Percentiles rank a stretch among this genome's conserved stretches.
phyloP scores from a whole-genome alignment of 805 yeast genomes.

The Cyberlindnera mycetangii region DNA sequence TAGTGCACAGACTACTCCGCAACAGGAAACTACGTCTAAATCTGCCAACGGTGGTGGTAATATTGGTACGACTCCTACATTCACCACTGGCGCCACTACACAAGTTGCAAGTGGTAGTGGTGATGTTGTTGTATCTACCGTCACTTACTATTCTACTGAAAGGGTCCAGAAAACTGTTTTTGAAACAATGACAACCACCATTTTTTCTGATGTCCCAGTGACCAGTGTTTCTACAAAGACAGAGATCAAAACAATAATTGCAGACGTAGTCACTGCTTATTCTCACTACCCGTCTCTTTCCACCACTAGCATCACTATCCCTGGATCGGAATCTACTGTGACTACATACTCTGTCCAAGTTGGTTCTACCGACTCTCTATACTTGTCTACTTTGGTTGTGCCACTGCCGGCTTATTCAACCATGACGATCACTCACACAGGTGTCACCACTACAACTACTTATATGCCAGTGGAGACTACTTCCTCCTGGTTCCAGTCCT shows the following conservation, averaged over 20 bases:
- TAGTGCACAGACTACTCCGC: not conserved
- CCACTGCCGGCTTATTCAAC: conserved; percentile 15
- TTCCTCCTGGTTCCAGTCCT: conserved; percentile 9
- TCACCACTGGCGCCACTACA: conserved; percentile 18
- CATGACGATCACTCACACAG: conserved; percentile 5
- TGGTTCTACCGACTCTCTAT: conserved; percentile 5
- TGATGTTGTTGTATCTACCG: conserved; percentile 15
- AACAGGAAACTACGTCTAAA: not conserved
- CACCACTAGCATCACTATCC: conserved; percentile 11
- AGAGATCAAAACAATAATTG: conserved; percentile 1
- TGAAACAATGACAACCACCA: conserved; percentile 7
- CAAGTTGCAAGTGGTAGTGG: conserved; percentile 9
- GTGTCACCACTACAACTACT: not conserved
- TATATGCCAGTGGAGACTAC: conserved; percentile 3
- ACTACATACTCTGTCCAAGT: conserved; percentile 4
- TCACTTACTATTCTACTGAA: conserved; percentile 12
- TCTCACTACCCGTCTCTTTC: conserved; percentile 13
- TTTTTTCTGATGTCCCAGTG: conserved; percentile 2
- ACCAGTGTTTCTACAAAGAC: conserved; percentile 9
- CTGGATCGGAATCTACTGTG: conserved; percentile 5
- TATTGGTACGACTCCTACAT: conserved; percentile 5
- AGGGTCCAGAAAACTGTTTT: conserved; percentile 1
- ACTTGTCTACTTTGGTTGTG: conserved; percentile 14
- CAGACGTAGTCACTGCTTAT: conserved; percentile 4
- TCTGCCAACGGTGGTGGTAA: conserved; percentile 16